Evolutionary conservation across 2,329 filamentous ascomycete species (phyloP).

Genomic region (Rhynchosporium secalis): DNA sequence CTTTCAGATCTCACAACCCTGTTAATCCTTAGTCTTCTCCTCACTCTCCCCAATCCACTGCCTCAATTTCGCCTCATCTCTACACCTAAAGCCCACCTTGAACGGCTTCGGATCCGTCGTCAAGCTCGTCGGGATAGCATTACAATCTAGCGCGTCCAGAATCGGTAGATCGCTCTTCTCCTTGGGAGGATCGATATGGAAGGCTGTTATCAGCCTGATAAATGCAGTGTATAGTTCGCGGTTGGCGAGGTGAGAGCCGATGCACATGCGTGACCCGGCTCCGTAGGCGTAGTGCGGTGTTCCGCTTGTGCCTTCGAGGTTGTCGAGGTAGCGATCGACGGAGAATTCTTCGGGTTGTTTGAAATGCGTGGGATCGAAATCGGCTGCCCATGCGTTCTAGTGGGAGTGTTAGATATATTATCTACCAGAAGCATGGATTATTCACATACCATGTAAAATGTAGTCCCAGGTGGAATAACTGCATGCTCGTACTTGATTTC

Average conservation of each 20-base stretch:
- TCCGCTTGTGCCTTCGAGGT: constrained; percentile 50
- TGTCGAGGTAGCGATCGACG: constrained; percentile 69
- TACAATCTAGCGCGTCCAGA: constrained; percentile 58
- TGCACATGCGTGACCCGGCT: constrained; percentile 63
- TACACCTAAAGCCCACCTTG: constrained; percentile 55
- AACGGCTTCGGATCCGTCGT: constrained; percentile 64
- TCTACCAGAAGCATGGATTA: background rate
- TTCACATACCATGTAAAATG: constrained; percentile 68
- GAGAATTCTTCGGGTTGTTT: constrained; percentile 61
- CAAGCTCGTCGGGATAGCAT: constrained; percentile 55
- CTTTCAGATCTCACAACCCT: background rate
- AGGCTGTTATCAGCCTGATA: constrained; percentile 58
- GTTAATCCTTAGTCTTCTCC: constrained; percentile 31
- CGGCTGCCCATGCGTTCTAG: constrained; percentile 70
- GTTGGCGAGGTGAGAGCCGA: constrained; percentile 62
- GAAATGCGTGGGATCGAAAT: constrained; percentile 72
- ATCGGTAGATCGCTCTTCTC: constrained; percentile 51
- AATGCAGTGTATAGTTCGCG: constrained; percentile 63
- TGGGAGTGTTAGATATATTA: constrained; percentile 27
- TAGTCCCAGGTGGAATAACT: constrained; percentile 71
- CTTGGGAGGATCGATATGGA: constrained; percentile 52
- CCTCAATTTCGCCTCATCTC: constrained; percentile 48
- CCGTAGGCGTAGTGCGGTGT: constrained; percentile 64
- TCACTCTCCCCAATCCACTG: constrained; percentile 53
- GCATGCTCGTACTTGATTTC: constrained; percentile 69